These are phyloP conservation scores for Amanita muscaria DNA, from an alignment of 768 basidiomycete genomes.

Conservation along the genomic window DNA sequence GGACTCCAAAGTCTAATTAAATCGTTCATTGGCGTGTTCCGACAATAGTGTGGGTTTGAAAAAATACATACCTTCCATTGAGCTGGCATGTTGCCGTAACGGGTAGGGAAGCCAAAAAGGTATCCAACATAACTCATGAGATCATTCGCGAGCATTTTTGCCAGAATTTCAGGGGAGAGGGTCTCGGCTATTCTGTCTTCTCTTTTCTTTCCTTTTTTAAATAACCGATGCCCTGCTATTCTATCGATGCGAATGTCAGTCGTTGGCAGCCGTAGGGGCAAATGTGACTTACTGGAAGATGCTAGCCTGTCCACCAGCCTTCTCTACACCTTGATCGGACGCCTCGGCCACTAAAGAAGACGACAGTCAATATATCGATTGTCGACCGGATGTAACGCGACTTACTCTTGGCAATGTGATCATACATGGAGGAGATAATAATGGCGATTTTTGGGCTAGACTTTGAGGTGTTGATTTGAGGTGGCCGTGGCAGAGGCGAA, in stretches of 20 bases:
- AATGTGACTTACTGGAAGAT: slow-evolving; percentile 57
- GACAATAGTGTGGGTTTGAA: not conserved
- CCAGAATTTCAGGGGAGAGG: too few species aligned
- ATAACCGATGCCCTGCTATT: too few species aligned
- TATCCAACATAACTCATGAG: slow-evolving; percentile 62
- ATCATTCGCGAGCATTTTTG: too few species aligned
- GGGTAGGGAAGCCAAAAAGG: slow-evolving; percentile 71
- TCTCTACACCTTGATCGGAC: slow-evolving; percentile 37
- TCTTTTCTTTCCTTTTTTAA: too few species aligned
- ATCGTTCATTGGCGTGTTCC: too few species aligned
- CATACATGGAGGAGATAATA: slow-evolving; percentile 66
- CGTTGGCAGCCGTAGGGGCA: too few species aligned
- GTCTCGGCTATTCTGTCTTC: too few species aligned
- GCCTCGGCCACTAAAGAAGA: slow-evolving; percentile 50
- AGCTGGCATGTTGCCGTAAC: slow-evolving; percentile 73
- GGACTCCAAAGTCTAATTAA: slow-evolving; percentile 42
- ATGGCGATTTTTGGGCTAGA: slow-evolving; percentile 53
- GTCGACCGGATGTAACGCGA: slow-evolving; percentile 13
- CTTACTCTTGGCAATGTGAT: slow-evolving; percentile 62
- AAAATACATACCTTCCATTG: slow-evolving; percentile 83
- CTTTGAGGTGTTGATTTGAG: too few species aligned
- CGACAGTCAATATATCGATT: too few species aligned
- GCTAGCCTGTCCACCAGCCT: slow-evolving; percentile 41
- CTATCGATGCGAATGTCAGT: too few species aligned
- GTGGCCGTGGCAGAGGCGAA: too few species aligned